Evolutionary conservation across 2,329 filamentous ascomycete genomes (phyloP).

Genomic region (Aspergillus piperis): DNA sequence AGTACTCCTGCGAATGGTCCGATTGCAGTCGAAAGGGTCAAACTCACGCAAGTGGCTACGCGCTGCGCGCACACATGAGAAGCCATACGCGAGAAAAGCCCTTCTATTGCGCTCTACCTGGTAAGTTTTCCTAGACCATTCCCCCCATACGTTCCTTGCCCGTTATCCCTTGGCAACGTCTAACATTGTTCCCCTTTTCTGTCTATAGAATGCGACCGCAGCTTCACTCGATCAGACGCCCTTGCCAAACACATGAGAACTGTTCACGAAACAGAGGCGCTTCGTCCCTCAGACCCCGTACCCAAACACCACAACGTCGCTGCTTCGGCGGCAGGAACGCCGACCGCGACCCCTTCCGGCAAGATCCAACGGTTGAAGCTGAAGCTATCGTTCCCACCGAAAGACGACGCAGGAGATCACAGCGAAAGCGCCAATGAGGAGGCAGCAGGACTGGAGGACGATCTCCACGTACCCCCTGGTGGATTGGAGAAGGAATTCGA

Average conservation of each 20-base stretch:
- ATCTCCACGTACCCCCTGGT: conserved; percentile 40
- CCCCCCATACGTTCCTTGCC: neutral
- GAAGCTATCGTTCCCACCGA: conserved; percentile 41
- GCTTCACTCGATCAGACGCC: conserved; percentile 93
- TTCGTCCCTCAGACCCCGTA: conserved; percentile 64
- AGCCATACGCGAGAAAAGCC: conserved; percentile 98
- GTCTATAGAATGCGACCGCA: conserved; percentile 83
- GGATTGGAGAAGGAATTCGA: conserved; percentile 46
- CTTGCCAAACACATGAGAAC: conserved; percentile 98
- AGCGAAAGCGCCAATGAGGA: conserved; percentile 31
- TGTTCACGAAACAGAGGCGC: conserved; percentile 92
- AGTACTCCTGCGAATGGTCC: conserved; percentile 97
- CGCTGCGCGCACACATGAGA: conserved; percentile 93
- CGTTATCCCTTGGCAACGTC: neutral
- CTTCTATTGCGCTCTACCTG: conserved; percentile 92
- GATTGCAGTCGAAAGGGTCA: conserved; percentile 86
- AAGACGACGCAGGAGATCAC: conserved; percentile 31
- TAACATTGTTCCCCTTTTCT: neutral
- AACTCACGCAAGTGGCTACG: conserved; percentile 92
- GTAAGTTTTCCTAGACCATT: conserved; percentile 52
- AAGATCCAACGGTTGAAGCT: conserved; percentile 47
- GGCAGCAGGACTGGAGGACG: conserved; percentile 36
- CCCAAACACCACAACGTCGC: conserved; percentile 39
- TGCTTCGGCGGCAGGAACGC: conserved; percentile 30
- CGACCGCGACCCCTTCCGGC: conserved; percentile 31